Base-by-base conservation (phyloP, 139 green algal genomes). In the Coccomyxa sp. region DNA sequence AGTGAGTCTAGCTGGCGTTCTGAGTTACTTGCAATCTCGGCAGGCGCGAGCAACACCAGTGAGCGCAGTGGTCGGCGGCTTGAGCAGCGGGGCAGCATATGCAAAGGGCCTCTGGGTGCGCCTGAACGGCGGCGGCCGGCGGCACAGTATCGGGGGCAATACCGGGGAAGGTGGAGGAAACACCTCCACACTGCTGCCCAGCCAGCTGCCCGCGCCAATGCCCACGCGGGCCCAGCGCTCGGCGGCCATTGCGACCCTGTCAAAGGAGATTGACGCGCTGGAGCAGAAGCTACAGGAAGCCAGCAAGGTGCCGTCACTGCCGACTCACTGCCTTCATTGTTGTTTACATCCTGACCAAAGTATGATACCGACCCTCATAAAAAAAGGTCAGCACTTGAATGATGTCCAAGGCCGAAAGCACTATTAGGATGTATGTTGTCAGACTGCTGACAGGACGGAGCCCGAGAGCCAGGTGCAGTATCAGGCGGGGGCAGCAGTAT, bases 271-370 rank as follows among this genome's bases (percentile, higher is more conserved):
- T 18, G 93, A 96, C 81, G 80, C 59, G 9, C 86, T 97, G 68
- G 95, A 98, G 85, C 91, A 93, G 87, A 80, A 90, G 81, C 87
- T 98, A 78, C 89, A 96, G 84, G 95, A 96, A n/a, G 92, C 91
- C 13, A 95, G 89, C 87, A 98, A 98, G 88, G 84, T 85, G 67
- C 57, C 38, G 38, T 51, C 38, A 51, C 38, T 51, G 38, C 38
- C 7, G 38, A 51, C 38, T 51, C 38, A 51, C 38, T 51, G 79
- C 27, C 38, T 51, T 51, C 7, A 3, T 51, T 51, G 38, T 7
- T 51, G 38, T 51, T 51, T 51, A 11, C 38, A 51, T 51, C 7
- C 7, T 51, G 38, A 51, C 38, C 7, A 51, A 7, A 7, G 38
- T n/a, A 51, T 51, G 38, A 51, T 51, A 51, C 7, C 38, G 38